Evolutionary conservation across 257 asterid genomes (phyloP).

Genomic region (Nicotiana paniculata): DNA sequence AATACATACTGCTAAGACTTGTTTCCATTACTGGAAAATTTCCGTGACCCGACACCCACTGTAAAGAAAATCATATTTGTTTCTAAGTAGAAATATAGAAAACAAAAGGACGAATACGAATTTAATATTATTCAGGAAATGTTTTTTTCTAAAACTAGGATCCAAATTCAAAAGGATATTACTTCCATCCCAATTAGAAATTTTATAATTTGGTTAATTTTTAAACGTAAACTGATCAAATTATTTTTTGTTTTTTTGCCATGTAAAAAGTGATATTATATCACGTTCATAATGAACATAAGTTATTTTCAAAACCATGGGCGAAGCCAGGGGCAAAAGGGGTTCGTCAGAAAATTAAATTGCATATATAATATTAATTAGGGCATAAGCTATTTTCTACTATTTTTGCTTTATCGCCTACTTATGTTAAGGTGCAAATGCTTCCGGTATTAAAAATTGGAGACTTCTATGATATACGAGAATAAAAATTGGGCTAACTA

Average conservation of each 20-base stretch:
- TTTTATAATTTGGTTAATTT: background rate
- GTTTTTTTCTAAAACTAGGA: background rate
- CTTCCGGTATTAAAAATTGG: no score
- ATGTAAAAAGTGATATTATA: background rate
- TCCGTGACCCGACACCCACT: background rate
- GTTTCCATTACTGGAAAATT: background rate
- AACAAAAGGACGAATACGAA: background rate
- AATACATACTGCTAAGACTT: background rate
- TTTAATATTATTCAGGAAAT: background rate
- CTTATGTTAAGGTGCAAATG: no score
- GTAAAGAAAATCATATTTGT: background rate
- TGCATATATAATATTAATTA: no score
- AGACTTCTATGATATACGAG: no score
- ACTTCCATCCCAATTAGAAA: background rate
- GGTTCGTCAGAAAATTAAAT: no score
- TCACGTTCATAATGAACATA: no score
- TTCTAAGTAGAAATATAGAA: background rate
- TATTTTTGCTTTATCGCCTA: no score
- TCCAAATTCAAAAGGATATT: background rate
- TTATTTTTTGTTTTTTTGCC: background rate
- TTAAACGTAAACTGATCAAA: background rate
- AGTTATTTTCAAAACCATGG: no score
- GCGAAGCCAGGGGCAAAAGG: no score
- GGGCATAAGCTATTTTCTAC: no score
- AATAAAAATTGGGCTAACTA: no score